Conservation (phyloP, 2,329 filamentous ascomycete species). For the Ascochyta koolunga region DNA sequence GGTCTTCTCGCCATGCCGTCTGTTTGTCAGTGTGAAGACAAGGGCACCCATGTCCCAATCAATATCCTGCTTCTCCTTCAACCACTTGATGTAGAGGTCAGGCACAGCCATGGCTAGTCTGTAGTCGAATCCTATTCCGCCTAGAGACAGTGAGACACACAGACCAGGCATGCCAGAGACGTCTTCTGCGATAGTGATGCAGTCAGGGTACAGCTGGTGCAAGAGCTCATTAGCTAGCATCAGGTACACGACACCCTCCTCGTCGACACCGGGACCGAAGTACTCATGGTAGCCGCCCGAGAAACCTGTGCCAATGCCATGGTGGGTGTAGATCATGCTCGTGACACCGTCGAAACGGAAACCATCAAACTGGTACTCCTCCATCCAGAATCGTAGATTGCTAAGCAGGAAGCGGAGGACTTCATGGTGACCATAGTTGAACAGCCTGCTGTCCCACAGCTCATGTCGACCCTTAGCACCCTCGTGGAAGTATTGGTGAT, state of each 20-base stretch:
- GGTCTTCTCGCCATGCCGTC: constrained; percentile 94
- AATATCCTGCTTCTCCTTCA: constrained; percentile 90
- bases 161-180: constrained; percentile 99
- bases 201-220: constrained; percentile 83
- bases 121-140: constrained; percentile 96
- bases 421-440: constrained; percentile 96
- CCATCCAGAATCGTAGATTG: constrained; percentile 98
- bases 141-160: constrained; percentile 81
- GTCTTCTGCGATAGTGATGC: constrained; percentile 93
- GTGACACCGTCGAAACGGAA: constrained; percentile 98
- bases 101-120: constrained; percentile 96
- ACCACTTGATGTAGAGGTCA: constrained; percentile 98
- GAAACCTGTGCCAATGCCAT: constrained; percentile 97
- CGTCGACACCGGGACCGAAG: constrained; percentile 86
- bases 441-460: constrained; percentile 93
- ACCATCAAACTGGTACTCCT: constrained; percentile 94
- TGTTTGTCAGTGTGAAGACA: constrained; percentile 86
- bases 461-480: constrained; percentile 86
- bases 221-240: constrained; percentile 97
- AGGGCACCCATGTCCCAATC: constrained; percentile 91
- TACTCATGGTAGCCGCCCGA: constrained; percentile 99
- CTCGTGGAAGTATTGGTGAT: constrained; percentile 94
- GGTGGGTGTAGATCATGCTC: constrained; percentile 95
- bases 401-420: constrained; percentile 94
- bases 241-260: constrained; percentile 92